Evolutionary conservation across 176 grass and related monocot genomes (phyloP), one percentile per base, ranked within the genome.

Genomic region (Rhynchospora pubera): DNA sequence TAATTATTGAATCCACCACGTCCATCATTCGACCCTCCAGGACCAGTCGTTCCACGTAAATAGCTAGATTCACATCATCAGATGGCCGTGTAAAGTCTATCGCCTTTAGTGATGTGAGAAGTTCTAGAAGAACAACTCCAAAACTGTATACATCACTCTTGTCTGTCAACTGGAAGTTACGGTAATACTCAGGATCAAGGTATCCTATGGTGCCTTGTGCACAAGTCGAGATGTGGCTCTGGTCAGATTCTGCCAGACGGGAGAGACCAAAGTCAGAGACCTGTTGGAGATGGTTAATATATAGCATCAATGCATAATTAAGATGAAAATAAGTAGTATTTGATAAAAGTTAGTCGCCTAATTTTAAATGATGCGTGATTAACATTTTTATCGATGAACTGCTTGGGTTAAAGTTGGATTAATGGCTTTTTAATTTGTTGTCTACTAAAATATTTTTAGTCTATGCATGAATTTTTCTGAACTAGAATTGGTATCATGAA

Each of bases 101-200:
- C 44, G 93, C 93, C 58, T 88, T 91, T 83, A 86, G 67, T n/a
- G 88, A 85, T 9, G 94, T 97, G 32, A 97, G 87, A 34, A 97
- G 94, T 85, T 97, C 94, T 42, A 97, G 86, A 64, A 97, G 86
- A 65, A 97, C 94, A 11, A 97, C 94, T 6, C 94, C 91, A 74
- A 89, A 93, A 81, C 91, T 97, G 85, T 97, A 97, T 32, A 97
- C 89, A 68, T 97, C 93, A 11, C 93, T 94, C 86, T 94, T 94
- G 72, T 95, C 93, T 1, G 93, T 92, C 62, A 93, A 85, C 48
- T 97, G 91, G 83, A 91, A 97, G 62, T 93, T 97, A 44, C 87
- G 91, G 81, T 91, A 93, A 81, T 97, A 97, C 83, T 97, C 93
- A 23, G 91, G 91, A 39, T 97, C 91, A 1, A 97, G 89, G 65